Evolutionary conservation across 148 eudicot genomes (phyloP).

Genomic region (Silene conica): DNA sequence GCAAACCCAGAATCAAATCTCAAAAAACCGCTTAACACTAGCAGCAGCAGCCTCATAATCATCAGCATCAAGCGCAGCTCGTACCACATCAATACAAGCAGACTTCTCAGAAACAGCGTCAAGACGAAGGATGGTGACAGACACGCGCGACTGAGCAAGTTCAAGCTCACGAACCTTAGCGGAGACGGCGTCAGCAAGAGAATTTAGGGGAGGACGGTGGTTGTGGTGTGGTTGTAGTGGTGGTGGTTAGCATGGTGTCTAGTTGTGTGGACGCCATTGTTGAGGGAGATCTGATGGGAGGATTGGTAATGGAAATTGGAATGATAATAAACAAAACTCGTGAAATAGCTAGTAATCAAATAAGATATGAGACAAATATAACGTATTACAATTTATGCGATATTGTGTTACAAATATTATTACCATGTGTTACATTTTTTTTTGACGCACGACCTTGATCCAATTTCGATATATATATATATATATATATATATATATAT

Average conservation of each 20-base stretch:
- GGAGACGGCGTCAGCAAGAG: conserved; percentile 69
- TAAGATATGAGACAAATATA: no score
- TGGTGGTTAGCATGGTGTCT: not conserved
- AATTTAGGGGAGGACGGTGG: conserved; percentile 19
- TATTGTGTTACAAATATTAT: no score
- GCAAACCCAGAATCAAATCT: conserved; percentile 58
- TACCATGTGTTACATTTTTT: no score
- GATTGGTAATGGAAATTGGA: no score
- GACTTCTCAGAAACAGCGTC: conserved; percentile 70
- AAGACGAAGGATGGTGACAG: conserved; percentile 58
- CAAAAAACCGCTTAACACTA: conserved; percentile 53
- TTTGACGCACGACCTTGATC: no score
- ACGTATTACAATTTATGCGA: no score
- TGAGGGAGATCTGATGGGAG: not conserved
- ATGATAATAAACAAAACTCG: no score
- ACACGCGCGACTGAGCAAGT: conserved; percentile 80
- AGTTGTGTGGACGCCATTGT: conserved; percentile 12
- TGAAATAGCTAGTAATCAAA: no score
- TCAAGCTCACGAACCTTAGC: conserved; percentile 88
- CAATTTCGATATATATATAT: no score
- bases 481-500: no score
- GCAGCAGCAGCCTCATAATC: conserved; percentile 70
- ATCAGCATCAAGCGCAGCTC: conserved; percentile 46
- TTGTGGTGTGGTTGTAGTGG: not conserved
- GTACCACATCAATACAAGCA: conserved; percentile 55